Evolutionary conservation across 208 protist genomes (phyloP), one percentile per base, ranked within the genome.

Genomic region (Trypanosoma rangeli): DNA sequence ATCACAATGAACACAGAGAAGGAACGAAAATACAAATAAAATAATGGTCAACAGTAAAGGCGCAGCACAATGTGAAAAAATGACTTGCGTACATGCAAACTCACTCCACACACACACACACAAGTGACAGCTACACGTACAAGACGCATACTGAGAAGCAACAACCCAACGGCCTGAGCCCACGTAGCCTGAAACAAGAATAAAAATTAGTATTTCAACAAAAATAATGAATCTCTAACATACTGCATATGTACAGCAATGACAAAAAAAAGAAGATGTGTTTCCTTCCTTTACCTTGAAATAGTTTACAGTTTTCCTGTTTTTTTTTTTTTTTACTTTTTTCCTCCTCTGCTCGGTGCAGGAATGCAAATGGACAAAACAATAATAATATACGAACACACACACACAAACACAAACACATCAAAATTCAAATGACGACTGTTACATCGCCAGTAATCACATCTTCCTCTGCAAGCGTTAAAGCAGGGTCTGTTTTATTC

Each of bases 341-440:
- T 42, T 42, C 10, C 4, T 10, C n/a, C n/a, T n/a, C n/a, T n/a
- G n/a, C n/a, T 16, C n/a, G n/a, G n/a, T n/a, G n/a, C n/a, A n/a
- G n/a, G n/a, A n/a, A 56, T 50, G 20, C 10, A 57, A 24, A 57
- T 44, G 39, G 5, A 54, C 35, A 22, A 35, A 26, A 15, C 42
- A n/a, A 56, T 26, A 66, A 16, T 26, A 39, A 44, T 39, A 56
- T 12, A 22, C 5, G 33, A 33, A 37, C 4, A 53, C n/a, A 24
- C 22, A 31, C 24, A 59, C 58, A 70, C 55, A 70, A 42, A 68
- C n/a, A 62, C 60, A 64, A 49, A 54, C 24, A 52, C 44, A 69
- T 12, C 22, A 64, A 42, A 33, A 50, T 69, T 52, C 53, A 54
- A 35, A 24, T 44, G 12, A 48, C 46, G 15, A 75, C 42, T 60